These are phyloP conservation scores for Phytophthora citrophthora DNA, from an alignment of 352 stramenopile species.

Conservation along the genomic window DNA sequence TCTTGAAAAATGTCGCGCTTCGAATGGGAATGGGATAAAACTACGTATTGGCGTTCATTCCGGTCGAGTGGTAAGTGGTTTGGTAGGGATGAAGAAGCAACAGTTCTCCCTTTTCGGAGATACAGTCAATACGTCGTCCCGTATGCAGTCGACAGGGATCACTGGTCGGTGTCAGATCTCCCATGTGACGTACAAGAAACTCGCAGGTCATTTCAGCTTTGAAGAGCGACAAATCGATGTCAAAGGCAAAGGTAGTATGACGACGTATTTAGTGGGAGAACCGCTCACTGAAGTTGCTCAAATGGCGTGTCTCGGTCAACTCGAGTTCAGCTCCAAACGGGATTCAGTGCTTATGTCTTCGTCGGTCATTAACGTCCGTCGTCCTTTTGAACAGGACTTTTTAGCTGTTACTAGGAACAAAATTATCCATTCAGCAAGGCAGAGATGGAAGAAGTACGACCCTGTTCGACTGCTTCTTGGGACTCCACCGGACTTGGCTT, in stretches of 20 bases:
- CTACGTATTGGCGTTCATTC: conserved; percentile 92
- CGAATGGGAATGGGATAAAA: conserved; percentile 86
- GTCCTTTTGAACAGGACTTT: conserved; percentile 59
- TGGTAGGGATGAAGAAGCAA: conserved; percentile 93
- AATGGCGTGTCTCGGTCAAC: conserved; percentile 61
- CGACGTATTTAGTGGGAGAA: conserved; percentile 81
- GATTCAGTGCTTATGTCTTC: conserved; percentile 69
- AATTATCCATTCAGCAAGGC: conserved; percentile 57
- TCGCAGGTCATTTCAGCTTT: conserved; percentile 77
- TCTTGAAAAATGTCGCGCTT: conserved; percentile 74
- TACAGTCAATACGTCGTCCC: conserved; percentile 89
- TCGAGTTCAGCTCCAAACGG: conserved; percentile 66
- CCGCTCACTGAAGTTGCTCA: conserved; percentile 68
- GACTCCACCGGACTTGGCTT: conserved; percentile 48
- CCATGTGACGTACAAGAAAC: conserved; percentile 84
- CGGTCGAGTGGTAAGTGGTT: conserved; percentile 85
- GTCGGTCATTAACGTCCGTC: conserved; percentile 39
- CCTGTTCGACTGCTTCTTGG: conserved; percentile 60
- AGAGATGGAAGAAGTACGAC: conserved; percentile 67
- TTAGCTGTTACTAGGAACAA: conserved; percentile 55
- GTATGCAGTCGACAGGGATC: conserved; percentile 91
- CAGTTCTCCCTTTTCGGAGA: conserved; percentile 95
- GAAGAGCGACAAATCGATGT: conserved; percentile 83
- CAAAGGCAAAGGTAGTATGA: conserved; percentile 89
- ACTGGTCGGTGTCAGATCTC: conserved; percentile 83